phyloP scores from a whole-genome alignment of 306 rosid genomes.

The Gleditsia sinensis region DNA sequence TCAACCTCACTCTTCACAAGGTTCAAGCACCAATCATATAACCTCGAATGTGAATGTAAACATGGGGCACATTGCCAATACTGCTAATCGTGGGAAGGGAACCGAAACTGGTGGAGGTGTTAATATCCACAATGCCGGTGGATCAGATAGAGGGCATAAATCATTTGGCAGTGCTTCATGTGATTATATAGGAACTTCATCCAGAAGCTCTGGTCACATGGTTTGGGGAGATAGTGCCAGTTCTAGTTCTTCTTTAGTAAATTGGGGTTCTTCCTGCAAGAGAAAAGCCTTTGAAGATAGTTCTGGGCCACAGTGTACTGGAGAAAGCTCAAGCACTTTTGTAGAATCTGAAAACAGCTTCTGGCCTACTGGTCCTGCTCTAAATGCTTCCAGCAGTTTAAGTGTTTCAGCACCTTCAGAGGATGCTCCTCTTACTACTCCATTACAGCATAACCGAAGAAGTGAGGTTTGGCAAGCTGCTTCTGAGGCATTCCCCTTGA shows the following conservation, averaged over 20 bases:
- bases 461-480: constrained; percentile 51
- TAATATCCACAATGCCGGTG: constrained; percentile 42
- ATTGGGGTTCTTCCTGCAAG: constrained; percentile 85
- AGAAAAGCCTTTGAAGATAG: constrained; percentile 78
- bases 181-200: constrained; percentile 52
- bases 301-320: constrained; percentile 56
- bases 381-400: constrained; percentile 53
- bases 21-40: constrained; percentile 67
- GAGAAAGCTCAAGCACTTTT: constrained; percentile 64
- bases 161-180: constrained; percentile 45
- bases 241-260: constrained; percentile 56
- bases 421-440: constrained; percentile 43
- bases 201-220: constrained; percentile 57
- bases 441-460: constrained; percentile 52
- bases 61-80: constrained; percentile 42
- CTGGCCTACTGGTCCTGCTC: constrained; percentile 48
- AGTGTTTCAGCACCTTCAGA: constrained; percentile 48
- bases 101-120: constrained; percentile 45
- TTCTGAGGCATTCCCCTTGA: constrained; percentile 53
- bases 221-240: constrained; percentile 46
- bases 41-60: constrained; percentile 43
- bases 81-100: constrained; percentile 47
- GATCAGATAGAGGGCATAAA: constrained; percentile 46
- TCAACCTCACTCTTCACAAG: constrained; percentile 54
- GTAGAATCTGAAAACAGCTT: constrained; percentile 50